Evolutionary conservation across 176 grass and related monocot species (phyloP).

Genomic region (Themeda triandra): DNA sequence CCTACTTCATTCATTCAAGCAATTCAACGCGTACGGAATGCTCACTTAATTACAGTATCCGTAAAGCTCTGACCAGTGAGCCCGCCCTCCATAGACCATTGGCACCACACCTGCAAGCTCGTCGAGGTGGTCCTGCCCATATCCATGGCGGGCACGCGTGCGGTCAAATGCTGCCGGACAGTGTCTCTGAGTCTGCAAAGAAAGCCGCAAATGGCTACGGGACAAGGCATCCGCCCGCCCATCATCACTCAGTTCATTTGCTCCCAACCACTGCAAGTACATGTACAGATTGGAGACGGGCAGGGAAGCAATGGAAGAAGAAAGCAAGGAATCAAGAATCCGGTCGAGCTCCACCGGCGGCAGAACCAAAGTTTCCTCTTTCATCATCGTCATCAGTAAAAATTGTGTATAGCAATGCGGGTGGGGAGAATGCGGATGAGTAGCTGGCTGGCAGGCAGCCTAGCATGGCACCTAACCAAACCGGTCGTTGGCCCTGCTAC

Average conservation of each 20-base stretch:
- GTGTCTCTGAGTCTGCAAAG: neutral
- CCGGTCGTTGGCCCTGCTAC: neutral
- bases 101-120: neutral
- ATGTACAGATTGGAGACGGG: neutral
- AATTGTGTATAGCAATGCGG: neutral
- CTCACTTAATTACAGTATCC: neutral
- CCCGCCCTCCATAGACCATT: neutral
- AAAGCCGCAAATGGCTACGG: neutral
- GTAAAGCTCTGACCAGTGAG: neutral
- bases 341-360: neutral
- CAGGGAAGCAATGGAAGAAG: neutral
- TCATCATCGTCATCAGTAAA: neutral
- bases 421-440: neutral
- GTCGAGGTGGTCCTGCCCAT: neutral
- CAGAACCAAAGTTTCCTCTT: neutral
- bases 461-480: slow-evolving; percentile 13
- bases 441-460: neutral
- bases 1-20: neutral
- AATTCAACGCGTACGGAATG: neutral
- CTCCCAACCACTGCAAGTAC: neutral
- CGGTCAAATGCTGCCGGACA: neutral
- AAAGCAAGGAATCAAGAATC: slow-evolving; percentile 4
- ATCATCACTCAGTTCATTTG: neutral
- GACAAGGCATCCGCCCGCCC: neutral
- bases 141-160: neutral